Percentiles rank a stretch among this genome's conserved stretches.
Conservation (phyloP, 2,329 filamentous ascomycete genomes). For the Trichoderma lentiforme region DNA sequence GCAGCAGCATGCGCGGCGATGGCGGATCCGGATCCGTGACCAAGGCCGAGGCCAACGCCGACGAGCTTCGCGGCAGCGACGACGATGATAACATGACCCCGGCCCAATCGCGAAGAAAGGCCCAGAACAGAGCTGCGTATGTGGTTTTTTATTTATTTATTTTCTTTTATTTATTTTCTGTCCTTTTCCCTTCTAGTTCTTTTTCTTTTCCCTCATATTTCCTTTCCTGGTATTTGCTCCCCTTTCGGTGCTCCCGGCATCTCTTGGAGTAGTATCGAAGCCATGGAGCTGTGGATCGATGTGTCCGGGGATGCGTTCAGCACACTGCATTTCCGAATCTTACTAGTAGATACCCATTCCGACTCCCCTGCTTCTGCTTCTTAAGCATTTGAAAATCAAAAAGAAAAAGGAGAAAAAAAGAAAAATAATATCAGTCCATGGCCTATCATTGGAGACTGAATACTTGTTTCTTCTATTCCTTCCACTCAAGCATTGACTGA, state of each 20-base stretch:
- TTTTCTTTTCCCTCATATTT: not conserved
- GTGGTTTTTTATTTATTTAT: constrained; percentile 29
- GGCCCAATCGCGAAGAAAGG: constrained; percentile 57
- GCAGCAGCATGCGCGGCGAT: constrained; percentile 20
- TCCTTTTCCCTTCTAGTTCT: not conserved
- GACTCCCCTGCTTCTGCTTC: not conserved
- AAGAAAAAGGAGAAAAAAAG: not conserved
- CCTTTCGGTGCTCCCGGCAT: not conserved
- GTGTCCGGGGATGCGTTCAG: not conserved
- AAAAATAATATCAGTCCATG: not conserved
- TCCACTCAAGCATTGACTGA: not conserved
- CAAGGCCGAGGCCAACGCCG: constrained; percentile 40
- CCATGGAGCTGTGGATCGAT: not conserved
- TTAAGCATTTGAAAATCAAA: not conserved
- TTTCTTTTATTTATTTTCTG: not conserved
- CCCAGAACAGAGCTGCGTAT: constrained; percentile 60
- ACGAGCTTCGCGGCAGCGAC: constrained; percentile 46
- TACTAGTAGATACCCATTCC: not conserved
- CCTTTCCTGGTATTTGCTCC: not conserved
- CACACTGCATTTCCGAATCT: not conserved
- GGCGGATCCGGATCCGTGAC: not conserved
- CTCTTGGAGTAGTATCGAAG: not conserved
- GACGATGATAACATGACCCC: constrained; percentile 56
- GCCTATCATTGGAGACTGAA: not conserved
- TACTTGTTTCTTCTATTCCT: not conserved